A percentile compares a stretch with the other conserved stretches of the same genome.
These are phyloP conservation scores for Biscogniauxia mediterranea DNA, from an alignment of 2,329 filamentous ascomycete genomes.

Conservation along the genomic window DNA sequence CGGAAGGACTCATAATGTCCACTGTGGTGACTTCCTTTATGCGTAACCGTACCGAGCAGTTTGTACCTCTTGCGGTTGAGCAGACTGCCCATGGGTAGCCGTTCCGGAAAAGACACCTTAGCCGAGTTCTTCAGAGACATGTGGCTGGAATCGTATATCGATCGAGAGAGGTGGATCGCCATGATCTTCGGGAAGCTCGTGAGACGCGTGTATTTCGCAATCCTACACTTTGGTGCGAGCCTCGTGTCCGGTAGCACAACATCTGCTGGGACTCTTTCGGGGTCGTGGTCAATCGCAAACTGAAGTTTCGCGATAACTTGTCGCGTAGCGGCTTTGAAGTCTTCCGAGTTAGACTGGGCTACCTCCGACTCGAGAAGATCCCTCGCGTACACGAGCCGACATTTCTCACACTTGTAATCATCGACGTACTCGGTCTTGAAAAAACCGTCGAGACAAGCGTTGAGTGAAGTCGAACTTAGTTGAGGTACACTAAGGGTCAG, in stretches of 20 bases:
- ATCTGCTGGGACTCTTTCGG: conserved; percentile 71
- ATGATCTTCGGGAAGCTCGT: conserved; percentile 85
- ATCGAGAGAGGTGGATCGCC: conserved; percentile 87
- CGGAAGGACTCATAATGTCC: conserved; percentile 97
- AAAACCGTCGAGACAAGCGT: conserved; percentile 86
- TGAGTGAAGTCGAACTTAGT: conserved; percentile 74
- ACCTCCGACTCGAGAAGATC: conserved; percentile 61
- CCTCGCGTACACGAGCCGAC: conserved; percentile 78
- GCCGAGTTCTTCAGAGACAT: conserved; percentile 89
- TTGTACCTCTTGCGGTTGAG: conserved; percentile 77
- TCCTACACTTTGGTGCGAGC: conserved; percentile 75
- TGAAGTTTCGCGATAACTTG: conserved; percentile 65
- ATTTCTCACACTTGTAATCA: conserved; percentile 94
- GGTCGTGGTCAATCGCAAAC: conserved; percentile 71
- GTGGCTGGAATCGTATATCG: conserved; percentile 78
- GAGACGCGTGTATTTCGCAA: conserved; percentile 84
- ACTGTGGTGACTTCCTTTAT: conserved; percentile 93
- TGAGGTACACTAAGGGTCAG: conserved; percentile 90
- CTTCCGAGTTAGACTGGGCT: conserved; percentile 50
- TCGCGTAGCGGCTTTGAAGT: conserved; percentile 50
- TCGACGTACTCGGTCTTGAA: conserved; percentile 96
- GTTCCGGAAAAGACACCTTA: conserved; percentile 89
- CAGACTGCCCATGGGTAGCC: conserved; percentile 77
- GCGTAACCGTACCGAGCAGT: conserved; percentile 82
- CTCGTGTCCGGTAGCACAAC: conserved; percentile 73